Conservation (phyloP, 78 protist species). For the slime mould (Dictyostelium discoideum) region DNA sequence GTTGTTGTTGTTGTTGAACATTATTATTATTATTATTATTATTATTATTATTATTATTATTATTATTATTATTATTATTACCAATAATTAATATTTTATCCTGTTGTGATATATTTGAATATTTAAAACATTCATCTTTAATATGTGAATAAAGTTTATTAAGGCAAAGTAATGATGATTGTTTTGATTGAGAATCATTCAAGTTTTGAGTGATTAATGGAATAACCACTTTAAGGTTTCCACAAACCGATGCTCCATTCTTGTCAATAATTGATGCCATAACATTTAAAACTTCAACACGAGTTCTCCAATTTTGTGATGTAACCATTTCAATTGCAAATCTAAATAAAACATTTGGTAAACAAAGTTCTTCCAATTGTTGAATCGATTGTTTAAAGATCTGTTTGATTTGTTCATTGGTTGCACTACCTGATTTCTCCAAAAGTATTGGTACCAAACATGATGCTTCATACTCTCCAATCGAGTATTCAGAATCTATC, state of each 20-base stretch:
- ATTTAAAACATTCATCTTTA: constrained; percentile 42
- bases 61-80: not conserved
- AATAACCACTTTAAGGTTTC: constrained; percentile 19
- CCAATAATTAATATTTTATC: not conserved
- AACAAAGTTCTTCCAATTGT: constrained; percentile 25
- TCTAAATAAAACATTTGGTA: constrained; percentile 25
- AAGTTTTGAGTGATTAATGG: constrained; percentile 23
- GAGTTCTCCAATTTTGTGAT: constrained; percentile 63
- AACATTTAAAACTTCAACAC: constrained; percentile 29
- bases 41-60: not conserved
- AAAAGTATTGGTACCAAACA: constrained; percentile 45
- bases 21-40: not conserved
- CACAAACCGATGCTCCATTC: constrained; percentile 32
- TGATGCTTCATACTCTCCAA: constrained; percentile 56
- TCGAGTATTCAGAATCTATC: constrained; percentile 19
- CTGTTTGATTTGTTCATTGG: constrained; percentile 41
- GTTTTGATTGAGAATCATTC: constrained; percentile 25
- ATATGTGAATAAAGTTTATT: constrained; percentile 33
- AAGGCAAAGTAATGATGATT: not conserved
- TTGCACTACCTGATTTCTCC: constrained; percentile 8
- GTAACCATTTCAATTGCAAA: not conserved
- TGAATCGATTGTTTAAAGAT: not conserved
- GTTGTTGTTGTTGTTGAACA: not conserved
- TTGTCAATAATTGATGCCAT: constrained; percentile 15
- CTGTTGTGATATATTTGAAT: not conserved